Evolutionary conservation across 495 filamentous ascomycete genomes (phyloP), one percentile per base, ranked within the genome.

Genomic region (Astrothelium subdiscretum): DNA sequence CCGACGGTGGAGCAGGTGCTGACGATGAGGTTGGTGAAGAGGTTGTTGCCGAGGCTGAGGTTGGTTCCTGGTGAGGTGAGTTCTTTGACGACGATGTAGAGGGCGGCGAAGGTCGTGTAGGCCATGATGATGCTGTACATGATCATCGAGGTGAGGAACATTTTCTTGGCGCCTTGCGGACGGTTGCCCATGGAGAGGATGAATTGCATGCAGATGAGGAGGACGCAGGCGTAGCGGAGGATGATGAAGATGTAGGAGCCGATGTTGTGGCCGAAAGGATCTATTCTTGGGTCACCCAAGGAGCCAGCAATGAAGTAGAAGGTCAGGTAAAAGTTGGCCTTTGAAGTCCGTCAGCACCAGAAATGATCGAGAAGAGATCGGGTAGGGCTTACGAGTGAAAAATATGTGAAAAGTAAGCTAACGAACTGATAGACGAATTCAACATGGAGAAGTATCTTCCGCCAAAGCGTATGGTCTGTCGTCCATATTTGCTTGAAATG

Each of bases 291-390:
- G 67, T 97, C 90, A 4, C 87, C 83, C 15, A 99, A 82, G n/a
- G 91, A 95, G 42, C 95, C 95, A 52, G 91, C 91, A 70, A 97
- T 90, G 80, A 97, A 97, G 81, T 91, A 97, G 74, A 99, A 99
- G 65, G 91, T 94, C 59, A 99, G 83, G 71, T 97, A 99, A 77
- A 97, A 99, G 74, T 99, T 99, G 68, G 94, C 92, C 83, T 85
- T 29, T 4, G 54, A 58, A 0, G 15, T 29, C 38, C 8, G 1
- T 11, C 58, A 40, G 31, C 26, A 11, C 15, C 12, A 11, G 24
- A 29, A 11, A 8, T 54, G 48, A 48, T 10, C 13, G 48, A 29
- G 6, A 24, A 29, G 75, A 78, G 65, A 70, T 83, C 8, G 20
- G 48, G 20, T 27, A 54, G 24, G 24, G 15, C 48, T 29, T 54